Base-by-base conservation (phyloP, 2,329 filamentous ascomycete species). In the Calonectria hongkongensis region DNA sequence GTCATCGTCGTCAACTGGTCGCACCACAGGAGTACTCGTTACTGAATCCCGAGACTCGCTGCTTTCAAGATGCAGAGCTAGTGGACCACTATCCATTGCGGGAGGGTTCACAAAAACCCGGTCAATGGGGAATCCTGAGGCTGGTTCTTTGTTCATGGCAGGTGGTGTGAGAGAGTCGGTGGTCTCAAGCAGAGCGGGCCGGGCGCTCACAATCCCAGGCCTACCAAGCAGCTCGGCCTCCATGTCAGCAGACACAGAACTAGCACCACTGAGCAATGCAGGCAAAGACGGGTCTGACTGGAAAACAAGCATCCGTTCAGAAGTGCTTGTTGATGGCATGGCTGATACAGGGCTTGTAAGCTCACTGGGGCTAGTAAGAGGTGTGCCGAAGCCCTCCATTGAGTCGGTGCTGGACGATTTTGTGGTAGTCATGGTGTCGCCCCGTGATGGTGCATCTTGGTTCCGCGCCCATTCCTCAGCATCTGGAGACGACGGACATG, bases 241-340 rank as follows among this genome's bases (percentile, higher is more conserved):
- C 27, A 89, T 84, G 75, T 92, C 91, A 1, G 89, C 90, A 16
- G 90, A 93, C 12, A 92, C 87, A 2, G 91, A 93, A 78, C 91
- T 92, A 10, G 91, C 90, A 13, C 91, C 90, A 70, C 91, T 93
- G 13, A 93, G 85, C 9, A 93, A 83, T 8, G 91, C 91, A 13
- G 91, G 91, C 3, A 93, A 82, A 6, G 91, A 93, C 0, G 91
- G 91, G 66, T 93, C 91, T 3, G 91, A 93, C 68, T 89, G 90
- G 80, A 92, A 92, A 3, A 85, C 85, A 18, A 88, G 78, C 76
- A 89, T 88, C 10, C 87, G 84, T 7, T 88, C 87, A 4, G 86
- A 85, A 1, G 84, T 80, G n/a, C 83, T 84, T 72, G 82, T 82
- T 5, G 84, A 81, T 8, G 81, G 81, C 51, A 84, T 84, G 2